Evolutionary conservation across 306 rosid species (phyloP).

Genomic region (Quercus parvula): DNA sequence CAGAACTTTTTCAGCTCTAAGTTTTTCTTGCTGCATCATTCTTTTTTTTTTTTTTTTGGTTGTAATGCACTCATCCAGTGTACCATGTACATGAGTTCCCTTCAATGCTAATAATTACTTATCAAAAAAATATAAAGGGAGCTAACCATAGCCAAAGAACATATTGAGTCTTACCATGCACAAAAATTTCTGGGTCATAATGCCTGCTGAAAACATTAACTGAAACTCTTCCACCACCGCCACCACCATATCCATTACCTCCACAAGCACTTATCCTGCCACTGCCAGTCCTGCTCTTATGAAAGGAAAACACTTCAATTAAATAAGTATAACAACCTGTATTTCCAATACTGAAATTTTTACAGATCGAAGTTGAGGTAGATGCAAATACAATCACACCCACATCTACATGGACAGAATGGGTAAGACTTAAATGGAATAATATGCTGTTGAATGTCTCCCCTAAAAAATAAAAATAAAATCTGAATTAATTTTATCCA

Average conservation of each 20-base stretch:
- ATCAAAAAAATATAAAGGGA: background rate
- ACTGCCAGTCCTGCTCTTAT: conserved; percentile 56
- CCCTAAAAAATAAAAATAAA: background rate
- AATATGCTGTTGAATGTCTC: background rate
- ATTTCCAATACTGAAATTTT: background rate
- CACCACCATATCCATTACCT: conserved; percentile 60
- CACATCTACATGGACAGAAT: background rate
- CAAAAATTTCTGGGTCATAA: conserved; percentile 50
- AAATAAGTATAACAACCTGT: background rate
- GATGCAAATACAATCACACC: background rate
- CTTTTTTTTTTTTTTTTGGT: too few species aligned
- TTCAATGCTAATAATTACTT: background rate
- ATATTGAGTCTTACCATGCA: conserved; percentile 44
- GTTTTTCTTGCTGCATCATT: too few species aligned
- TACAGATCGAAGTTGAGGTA: background rate
- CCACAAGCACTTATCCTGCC: conserved; percentile 66
- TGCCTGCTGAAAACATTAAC: conserved; percentile 66
- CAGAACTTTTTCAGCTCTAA: too few species aligned
- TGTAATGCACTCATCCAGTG: too few species aligned
- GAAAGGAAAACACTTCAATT: conserved; percentile 5
- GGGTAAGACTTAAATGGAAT: background rate
- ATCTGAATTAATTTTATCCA: background rate
- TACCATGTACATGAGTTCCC: too few species aligned
- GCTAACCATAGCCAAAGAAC: background rate
- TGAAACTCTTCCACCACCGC: conserved; percentile 67